phyloP scores from a whole-genome alignment of 306 rosid genomes.

The Malus domestica region DNA sequence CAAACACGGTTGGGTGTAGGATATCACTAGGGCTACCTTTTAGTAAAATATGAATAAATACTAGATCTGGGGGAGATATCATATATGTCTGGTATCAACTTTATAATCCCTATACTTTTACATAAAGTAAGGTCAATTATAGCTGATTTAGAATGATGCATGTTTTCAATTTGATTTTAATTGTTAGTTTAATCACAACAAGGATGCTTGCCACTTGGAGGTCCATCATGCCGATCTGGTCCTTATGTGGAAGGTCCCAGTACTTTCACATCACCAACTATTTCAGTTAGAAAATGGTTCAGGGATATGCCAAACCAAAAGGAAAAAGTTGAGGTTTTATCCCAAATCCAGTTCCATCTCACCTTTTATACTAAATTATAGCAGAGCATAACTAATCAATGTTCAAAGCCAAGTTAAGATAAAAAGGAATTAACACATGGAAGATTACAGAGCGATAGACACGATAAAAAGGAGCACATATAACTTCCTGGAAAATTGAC shows the following conservation, averaged over 20 bases:
- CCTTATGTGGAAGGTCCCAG: slow-evolving; percentile 59
- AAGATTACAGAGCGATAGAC: slow-evolving; percentile 3
- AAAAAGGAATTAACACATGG: slow-evolving; percentile 6
- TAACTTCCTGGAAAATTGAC: background rate
- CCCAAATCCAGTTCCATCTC: slow-evolving; percentile 26
- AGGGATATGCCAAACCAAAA: slow-evolving; percentile 26
- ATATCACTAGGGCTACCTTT: background rate
- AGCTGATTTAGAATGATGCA: background rate
- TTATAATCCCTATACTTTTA: background rate
- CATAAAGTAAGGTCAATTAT: background rate
- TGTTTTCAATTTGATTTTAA: background rate
- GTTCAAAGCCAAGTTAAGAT: slow-evolving; percentile 13
- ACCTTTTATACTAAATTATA: slow-evolving; percentile 5
- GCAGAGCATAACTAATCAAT: background rate
- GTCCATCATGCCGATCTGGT: slow-evolving; percentile 57
- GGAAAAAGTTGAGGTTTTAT: slow-evolving; percentile 20
- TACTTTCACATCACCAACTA: slow-evolving; percentile 56
- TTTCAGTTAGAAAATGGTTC: slow-evolving; percentile 44
- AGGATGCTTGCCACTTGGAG: slow-evolving; percentile 42
- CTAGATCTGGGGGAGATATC: background rate
- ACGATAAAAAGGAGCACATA: background rate
- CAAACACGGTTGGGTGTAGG: background rate
- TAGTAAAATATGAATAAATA: background rate
- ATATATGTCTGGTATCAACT: background rate
- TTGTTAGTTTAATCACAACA: slow-evolving; percentile 18